Evolutionary conservation across 495 filamentous ascomycete species (phyloP), one percentile per base, ranked within the genome.

Genomic region (Aspergillus incahuasiensis): DNA sequence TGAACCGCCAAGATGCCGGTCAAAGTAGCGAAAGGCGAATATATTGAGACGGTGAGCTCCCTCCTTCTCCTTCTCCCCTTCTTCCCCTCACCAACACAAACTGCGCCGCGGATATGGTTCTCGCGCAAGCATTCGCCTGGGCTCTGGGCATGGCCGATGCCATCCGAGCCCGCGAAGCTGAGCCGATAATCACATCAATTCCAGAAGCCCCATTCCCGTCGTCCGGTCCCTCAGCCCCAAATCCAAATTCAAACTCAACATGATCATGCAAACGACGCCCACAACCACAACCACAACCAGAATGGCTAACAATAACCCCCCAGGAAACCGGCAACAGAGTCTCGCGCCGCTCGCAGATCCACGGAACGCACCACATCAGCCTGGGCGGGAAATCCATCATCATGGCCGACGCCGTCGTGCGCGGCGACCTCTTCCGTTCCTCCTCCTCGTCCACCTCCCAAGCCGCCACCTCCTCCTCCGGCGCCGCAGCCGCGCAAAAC

Each of bases 301-400:
- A 39, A 35, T 24, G 20, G 24, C 19, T 41, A 50, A 34, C 28
- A n/a, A n/a, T n/a, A n/a, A 56, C 38, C 49, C 57, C 54, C 52
- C 56, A 95, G 90, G 91, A 96, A 75, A 97, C 91, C 24, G 94
- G 94, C 59, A 98, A 98, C 81, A 97, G 97, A 79, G 92, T 98
- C 61, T 92, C 92, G 34, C 90, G 94, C 62, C 89, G 89, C 48
- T 86, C 87, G 48, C 84, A 86, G 63, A 88, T 98, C 60, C 85
- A 95, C 69, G 94, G 94, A 65, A 95, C 91, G 22, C 90, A 92
- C 56, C 92, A 97, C 75, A 96, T 98, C 69, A 95, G 96, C 72
- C 89, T 98, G 13, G 92, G 90, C 61, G 94, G 94, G 54, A 95
- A 92, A 72, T 94, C 90, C 9, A 89, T 97, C 60, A 95, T 98